Evolutionary conservation across 805 yeast species (phyloP), one percentile per base, ranked within the genome.

Genomic region (Saturnispora zaruensis): DNA sequence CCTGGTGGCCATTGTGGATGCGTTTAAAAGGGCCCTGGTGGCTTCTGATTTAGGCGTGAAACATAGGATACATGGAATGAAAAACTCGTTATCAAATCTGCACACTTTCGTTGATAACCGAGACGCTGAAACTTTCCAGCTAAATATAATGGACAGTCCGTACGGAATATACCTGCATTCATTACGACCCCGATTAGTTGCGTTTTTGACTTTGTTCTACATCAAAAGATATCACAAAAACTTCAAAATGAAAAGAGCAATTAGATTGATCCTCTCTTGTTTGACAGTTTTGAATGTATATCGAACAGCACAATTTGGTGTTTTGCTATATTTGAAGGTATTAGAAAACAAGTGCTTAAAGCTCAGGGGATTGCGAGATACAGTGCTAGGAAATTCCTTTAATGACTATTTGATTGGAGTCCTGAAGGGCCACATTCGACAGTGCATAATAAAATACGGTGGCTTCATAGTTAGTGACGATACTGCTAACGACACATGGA

Each of bases 141-240:
- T 47, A 16, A 18, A 47, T 25, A 14, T 46, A 21, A 28, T n/a
- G n/a, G 41, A 32, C 5, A 40, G 45, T 18, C 50, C 50, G n/a
- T 47, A 21, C 9, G 34, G 21, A 14, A 9, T 25, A 25, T 47
- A 47, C 14, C 6, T 47, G 18, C 50, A 47, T 25, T 33, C 45
- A 11, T 13, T 45, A 20, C 20, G 41, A 30, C 47, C 47, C 32
- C 34, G 41, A 32, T 18, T 43, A 37, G 24, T 28, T 6, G 21
- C 16, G 24, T 13, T 46, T 14, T 28, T 24, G 21, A n/a, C 26
- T 23, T 14, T 34, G 18, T 24, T 28, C 20, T 46, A 28, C 21
- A 8, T 46, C 1, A 46, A 46, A 40, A 6, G 41, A 21, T 20
- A 20, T 20, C 13, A 18, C 5, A 36, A 20, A 18, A 36, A 36